phyloP scores from a whole-genome alignment of 495 filamentous ascomycete genomes.

The Ramalina peruviana region DNA sequence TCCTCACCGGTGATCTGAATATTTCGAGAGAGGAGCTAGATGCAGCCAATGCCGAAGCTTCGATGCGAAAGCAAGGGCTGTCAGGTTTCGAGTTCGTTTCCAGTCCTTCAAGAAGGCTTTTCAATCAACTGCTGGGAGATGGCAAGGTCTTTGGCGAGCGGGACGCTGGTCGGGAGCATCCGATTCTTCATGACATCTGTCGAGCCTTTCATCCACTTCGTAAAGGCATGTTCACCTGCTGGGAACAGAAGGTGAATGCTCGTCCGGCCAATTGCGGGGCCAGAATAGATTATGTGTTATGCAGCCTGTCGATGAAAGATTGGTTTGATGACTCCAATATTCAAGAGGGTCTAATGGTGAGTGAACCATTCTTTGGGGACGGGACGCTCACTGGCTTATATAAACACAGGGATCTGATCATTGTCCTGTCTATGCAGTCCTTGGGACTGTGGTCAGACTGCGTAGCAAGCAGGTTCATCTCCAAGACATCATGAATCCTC shows the following conservation, averaged over 20 bases:
- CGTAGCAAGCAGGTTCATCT: constrained; percentile 40
- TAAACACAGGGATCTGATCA: constrained; percentile 69
- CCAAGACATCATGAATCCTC: constrained; percentile 67
- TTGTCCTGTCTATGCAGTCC: constrained; percentile 78
- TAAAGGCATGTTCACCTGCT: constrained; percentile 89
- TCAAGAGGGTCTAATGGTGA: constrained; percentile 77
- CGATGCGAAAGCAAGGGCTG: constrained; percentile 53
- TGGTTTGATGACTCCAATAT: constrained; percentile 89
- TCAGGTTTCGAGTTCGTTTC: constrained; percentile 58
- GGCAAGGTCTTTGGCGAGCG: constrained; percentile 56
- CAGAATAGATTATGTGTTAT: constrained; percentile 86
- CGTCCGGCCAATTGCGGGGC: constrained; percentile 84
- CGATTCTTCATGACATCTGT: constrained; percentile 76
- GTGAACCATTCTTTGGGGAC: background rate
- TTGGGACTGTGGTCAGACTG: constrained; percentile 46
- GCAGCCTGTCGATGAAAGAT: constrained; percentile 60
- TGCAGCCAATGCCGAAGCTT: constrained; percentile 52
- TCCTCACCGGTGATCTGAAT: constrained; percentile 84
- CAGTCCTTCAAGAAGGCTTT: constrained; percentile 58
- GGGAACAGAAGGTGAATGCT: constrained; percentile 77
- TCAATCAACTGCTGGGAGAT: constrained; percentile 70
- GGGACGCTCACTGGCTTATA: constrained; percentile 9
- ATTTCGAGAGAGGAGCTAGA: constrained; percentile 66
- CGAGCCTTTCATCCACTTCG: constrained; percentile 67
- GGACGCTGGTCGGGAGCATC: constrained; percentile 57